Evolutionary conservation across 202 grass and related monocot genomes (phyloP).

Genomic region (Digitaria exilis): DNA sequence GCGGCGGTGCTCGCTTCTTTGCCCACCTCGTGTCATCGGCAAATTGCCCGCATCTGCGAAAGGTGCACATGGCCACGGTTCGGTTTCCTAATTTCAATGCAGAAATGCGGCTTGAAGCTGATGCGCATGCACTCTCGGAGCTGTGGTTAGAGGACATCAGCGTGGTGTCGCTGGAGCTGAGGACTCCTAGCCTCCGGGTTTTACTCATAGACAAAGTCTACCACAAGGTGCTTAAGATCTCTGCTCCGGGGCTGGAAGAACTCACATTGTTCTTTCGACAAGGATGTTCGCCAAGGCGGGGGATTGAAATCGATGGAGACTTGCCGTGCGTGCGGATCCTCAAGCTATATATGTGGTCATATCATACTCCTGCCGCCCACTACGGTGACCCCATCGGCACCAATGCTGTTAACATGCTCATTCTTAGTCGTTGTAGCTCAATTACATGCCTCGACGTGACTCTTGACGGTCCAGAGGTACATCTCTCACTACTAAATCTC

Average conservation of each 20-base stretch:
- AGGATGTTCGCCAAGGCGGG: neutral
- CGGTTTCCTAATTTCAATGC: neutral
- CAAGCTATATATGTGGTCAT: neutral
- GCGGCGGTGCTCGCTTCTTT: neutral
- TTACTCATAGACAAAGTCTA: neutral
- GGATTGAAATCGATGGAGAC: neutral
- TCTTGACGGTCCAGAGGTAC: neutral
- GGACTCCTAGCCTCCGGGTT: neutral
- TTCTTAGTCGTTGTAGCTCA: neutral
- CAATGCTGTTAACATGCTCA: no score
- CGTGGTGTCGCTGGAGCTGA: neutral
- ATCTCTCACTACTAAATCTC: no score
- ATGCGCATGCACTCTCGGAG: neutral
- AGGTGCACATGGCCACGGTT: neutral
- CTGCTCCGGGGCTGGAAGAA: neutral
- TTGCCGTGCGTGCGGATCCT: neutral
- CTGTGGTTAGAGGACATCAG: neutral
- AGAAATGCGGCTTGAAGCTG: neutral
- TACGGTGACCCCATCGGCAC: no score
- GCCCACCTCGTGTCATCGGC: neutral
- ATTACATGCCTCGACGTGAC: neutral
- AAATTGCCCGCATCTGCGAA: neutral
- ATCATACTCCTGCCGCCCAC: neutral
- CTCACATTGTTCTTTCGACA: neutral
- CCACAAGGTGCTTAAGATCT: neutral